Evolutionary conservation across 192 early-diverging fungal species (phyloP).

Genomic region (Glomus cerebriforme): DNA sequence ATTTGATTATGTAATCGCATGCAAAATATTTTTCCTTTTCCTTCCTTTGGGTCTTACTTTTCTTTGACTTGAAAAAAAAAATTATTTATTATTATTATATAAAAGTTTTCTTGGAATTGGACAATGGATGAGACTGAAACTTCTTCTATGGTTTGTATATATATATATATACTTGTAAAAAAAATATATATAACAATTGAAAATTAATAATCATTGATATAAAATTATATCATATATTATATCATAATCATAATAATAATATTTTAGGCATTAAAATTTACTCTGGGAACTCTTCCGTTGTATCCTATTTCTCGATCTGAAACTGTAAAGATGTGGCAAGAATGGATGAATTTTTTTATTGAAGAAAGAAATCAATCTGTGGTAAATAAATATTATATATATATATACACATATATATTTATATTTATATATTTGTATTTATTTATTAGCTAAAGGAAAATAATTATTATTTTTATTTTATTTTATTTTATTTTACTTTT

Average conservation of each 20-base stretch:
- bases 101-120: neutral
- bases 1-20: neutral
- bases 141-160: neutral
- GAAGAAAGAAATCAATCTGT: neutral
- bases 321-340: neutral
- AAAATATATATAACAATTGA: neutral
- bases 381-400: neutral
- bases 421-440: no score
- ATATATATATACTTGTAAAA: neutral
- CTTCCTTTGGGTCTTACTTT: no score
- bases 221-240: no score
- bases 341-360: conserved; percentile 17
- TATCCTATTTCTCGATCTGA: neutral
- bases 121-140: neutral
- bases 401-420: no score
- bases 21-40: no score
- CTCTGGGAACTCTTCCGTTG: neutral
- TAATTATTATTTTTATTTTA: no score
- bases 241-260: no score
- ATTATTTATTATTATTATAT: neutral
- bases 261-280: neutral
- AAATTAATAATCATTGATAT: no score
- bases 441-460: no score
- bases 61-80: no score
- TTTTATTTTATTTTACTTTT: no score